phyloP scores from a whole-genome alignment of 176 grass and related monocot species.

The Bolboschoenus planiculmis region DNA sequence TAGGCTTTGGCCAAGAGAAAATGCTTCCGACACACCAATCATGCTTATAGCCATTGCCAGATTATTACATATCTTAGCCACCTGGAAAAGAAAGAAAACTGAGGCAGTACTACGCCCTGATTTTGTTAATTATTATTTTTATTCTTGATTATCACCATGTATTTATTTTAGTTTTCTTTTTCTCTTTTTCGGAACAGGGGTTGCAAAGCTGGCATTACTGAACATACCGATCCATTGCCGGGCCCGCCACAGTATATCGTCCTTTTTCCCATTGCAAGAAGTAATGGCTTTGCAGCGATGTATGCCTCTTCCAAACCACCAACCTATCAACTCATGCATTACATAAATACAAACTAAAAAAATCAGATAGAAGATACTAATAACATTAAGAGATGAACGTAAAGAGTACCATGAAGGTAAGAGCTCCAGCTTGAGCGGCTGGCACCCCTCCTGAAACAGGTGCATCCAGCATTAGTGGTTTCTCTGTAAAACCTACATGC shows the following conservation, averaged over 20 bases:
- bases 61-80: constrained; percentile 96
- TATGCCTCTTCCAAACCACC: constrained; percentile 83
- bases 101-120: not conserved
- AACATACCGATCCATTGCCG: constrained; percentile 85
- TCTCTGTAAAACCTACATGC: constrained; percentile 55
- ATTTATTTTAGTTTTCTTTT: not conserved
- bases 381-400: not conserved
- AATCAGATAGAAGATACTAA: constrained; percentile 19
- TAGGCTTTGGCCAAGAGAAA: constrained; percentile 85
- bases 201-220: constrained; percentile 16
- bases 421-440: constrained; percentile 76
- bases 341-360: not conserved
- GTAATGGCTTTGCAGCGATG: constrained; percentile 69
- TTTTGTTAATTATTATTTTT: constrained; percentile 8
- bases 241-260: constrained; percentile 76
- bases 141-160: not conserved
- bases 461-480: constrained; percentile 69
- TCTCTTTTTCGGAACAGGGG: not conserved
- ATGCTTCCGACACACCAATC: constrained; percentile 85
- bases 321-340: constrained; percentile 33
- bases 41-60: constrained; percentile 92
- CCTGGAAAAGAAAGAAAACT: constrained; percentile 40
- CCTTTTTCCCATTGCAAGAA: constrained; percentile 75
- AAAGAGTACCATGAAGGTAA: constrained; percentile 83
- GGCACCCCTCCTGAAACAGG: constrained; percentile 94